A percentile compares a stretch with the other conserved stretches of the same genome.
Conservation (phyloP, 148 eudicot species). For the Polygonum aviculare region DNA sequence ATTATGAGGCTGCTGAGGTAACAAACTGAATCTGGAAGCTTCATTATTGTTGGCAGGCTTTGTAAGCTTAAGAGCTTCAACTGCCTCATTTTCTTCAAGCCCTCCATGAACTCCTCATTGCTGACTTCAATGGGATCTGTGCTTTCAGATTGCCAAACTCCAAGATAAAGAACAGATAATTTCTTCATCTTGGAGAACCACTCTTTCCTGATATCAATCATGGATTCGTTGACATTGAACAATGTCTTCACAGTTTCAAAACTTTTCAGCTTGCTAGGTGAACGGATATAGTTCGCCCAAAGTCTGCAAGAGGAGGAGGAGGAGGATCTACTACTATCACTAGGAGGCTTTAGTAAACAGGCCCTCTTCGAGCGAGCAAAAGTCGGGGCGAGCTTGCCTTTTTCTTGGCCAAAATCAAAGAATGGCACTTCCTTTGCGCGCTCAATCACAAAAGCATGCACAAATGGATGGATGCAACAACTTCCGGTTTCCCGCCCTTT, state of each 20-base stretch:
- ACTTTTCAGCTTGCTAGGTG: not conserved
- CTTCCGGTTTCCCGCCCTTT: not conserved
- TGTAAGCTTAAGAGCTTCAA: conserved; percentile 35
- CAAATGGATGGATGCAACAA: not conserved
- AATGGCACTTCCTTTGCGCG: not conserved
- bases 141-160: conserved; percentile 29
- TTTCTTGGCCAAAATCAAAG: not conserved
- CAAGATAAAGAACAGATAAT: conserved; percentile 29
- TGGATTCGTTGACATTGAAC: conserved; percentile 20
- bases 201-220: conserved; percentile 17
- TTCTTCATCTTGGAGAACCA: conserved; percentile 28
- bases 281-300: not conserved
- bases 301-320: not conserved
- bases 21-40: conserved; percentile 25
- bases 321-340: too few relatives aligned
- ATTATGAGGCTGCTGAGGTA: conserved; percentile 22
- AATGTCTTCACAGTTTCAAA: not conserved
- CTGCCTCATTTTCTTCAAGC: conserved; percentile 13
- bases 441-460: not conserved
- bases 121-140: conserved; percentile 33
- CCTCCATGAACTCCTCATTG: conserved; percentile 18
- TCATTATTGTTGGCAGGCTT: conserved; percentile 32
- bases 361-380: not conserved
- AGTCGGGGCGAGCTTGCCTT: not conserved
- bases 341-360: not conserved